Evolutionary conservation across 225 moss, liverwort and hornwort species (phyloP), one percentile per base, ranked within the genome.

Genomic region (Marchantia polymorpha): DNA sequence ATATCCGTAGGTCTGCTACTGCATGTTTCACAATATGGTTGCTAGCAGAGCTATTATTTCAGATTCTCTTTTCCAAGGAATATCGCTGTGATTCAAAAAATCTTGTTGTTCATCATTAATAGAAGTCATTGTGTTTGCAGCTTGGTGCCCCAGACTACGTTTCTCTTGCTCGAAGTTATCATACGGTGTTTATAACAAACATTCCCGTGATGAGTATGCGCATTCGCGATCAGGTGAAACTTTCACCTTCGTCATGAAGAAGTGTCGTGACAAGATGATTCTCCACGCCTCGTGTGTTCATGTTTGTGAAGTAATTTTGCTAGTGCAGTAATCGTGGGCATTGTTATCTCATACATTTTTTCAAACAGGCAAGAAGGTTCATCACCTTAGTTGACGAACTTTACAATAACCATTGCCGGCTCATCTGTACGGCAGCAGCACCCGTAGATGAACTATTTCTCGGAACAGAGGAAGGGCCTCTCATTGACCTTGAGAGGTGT

Each of bases 131-230:
- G 25, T 73, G 55, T 17, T 64, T 84, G 81, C 92, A 96, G 96
- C 94, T 96, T 84, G 96, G 92, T 84, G 92, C 96, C 72, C 91
- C 94, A 74, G 96, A 96, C 79, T 96, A 93, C 74, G 94, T 96
- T 71, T 89, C 96, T 67, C 90, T 96, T 27, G 92, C 96, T 23
- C 90, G 91, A 55, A 81, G 88, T 80, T 94, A 91, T 82, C 94
- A 96, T 84, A 96, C 94, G 48, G 83, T 96, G 25, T 94, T 93
- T 74, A 75, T 96, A 71, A 88, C 91, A 11, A 87, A 87, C 50
- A 90, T 96, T 81, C 96, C 96, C 53, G 84, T 96, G 39, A 89
- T 96, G 92, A 96, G 91, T 81, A 94, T 94, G 94, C 87, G 79
- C 60, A 89, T 89, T 82, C 89, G 90, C 78, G 96, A 96, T 77